Evolutionary conservation across 2,329 filamentous ascomycete genomes (phyloP).

Genomic region (Arachnopeziza araneosa): DNA sequence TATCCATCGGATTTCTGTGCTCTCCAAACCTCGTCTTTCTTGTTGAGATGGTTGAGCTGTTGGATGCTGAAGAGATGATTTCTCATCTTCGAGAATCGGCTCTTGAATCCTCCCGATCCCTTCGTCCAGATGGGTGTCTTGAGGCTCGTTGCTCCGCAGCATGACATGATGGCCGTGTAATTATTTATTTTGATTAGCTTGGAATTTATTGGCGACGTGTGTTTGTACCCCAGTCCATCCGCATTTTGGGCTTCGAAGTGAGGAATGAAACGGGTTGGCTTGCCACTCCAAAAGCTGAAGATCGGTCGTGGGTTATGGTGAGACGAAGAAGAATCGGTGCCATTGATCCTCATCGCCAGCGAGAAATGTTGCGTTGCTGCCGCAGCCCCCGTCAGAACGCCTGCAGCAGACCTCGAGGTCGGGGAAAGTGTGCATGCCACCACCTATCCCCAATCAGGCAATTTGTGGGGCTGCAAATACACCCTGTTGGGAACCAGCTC

Average conservation of each 20-base stretch:
- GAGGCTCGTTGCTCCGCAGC: not conserved
- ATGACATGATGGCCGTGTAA: not conserved
- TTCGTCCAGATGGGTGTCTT: not conserved
- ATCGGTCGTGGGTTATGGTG: not conserved
- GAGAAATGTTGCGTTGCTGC: conserved; percentile 7
- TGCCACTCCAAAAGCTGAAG: not conserved
- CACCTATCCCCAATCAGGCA: not conserved
- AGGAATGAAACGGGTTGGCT: not conserved
- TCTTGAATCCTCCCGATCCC: not conserved
- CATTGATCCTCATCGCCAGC: not conserved
- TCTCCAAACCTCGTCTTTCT: not conserved
- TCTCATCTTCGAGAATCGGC: not conserved
- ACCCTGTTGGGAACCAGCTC: not conserved
- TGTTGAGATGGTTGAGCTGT: not conserved
- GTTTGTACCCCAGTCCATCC: not conserved
- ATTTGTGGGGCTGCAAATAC: not conserved
- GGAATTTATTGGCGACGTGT: not conserved
- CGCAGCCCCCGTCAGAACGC: conserved; percentile 1
- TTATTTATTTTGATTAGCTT: not conserved
- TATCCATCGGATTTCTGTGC: not conserved
- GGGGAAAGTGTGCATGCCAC: not conserved
- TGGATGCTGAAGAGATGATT: not conserved
- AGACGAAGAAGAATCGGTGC: conserved; percentile 1
- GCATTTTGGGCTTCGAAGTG: not conserved
- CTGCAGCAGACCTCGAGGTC: not conserved